These are phyloP conservation scores for Halophytophthora batemanensis DNA, from an alignment of 352 stramenopile species.

Conservation along the genomic window DNA sequence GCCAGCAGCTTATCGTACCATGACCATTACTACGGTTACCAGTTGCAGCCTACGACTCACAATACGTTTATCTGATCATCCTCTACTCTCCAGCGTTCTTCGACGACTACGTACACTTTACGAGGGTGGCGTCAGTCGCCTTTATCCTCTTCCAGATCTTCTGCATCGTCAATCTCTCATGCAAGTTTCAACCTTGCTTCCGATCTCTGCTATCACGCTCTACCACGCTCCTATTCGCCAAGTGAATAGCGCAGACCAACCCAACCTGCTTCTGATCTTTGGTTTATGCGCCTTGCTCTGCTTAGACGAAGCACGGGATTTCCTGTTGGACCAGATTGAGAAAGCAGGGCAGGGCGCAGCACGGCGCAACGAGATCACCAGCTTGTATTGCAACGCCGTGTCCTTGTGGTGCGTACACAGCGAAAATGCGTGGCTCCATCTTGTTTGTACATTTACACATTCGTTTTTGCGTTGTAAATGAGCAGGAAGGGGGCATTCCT, in stretches of 20 bases:
- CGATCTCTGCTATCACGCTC: not conserved
- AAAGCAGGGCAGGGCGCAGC: constrained; percentile 23
- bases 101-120: constrained; percentile 51
- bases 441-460: not conserved
- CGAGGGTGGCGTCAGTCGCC: constrained; percentile 49
- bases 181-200: constrained; percentile 34
- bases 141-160: constrained; percentile 84
- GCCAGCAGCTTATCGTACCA: too few relatives aligned
- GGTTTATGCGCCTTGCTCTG: not conserved
- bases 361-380: not conserved
- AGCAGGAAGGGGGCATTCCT: constrained; percentile 28
- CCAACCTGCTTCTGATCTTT: not conserved
- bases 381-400: constrained; percentile 7
- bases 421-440: too few relatives aligned
- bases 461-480: not conserved
- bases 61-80: too few relatives aligned
- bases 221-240: too few relatives aligned
- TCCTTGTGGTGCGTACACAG: constrained; percentile 21
- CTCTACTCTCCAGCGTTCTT: constrained; percentile 77
- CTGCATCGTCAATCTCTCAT: constrained; percentile 73
- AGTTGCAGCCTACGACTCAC: too few relatives aligned
- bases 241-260: too few relatives aligned
- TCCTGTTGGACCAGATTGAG: constrained; percentile 52
- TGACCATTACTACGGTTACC: too few relatives aligned
- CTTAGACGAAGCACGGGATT: constrained; percentile 60